Conservation (phyloP, 768 basidiomycete genomes). For the Podaxis sp. region DNA sequence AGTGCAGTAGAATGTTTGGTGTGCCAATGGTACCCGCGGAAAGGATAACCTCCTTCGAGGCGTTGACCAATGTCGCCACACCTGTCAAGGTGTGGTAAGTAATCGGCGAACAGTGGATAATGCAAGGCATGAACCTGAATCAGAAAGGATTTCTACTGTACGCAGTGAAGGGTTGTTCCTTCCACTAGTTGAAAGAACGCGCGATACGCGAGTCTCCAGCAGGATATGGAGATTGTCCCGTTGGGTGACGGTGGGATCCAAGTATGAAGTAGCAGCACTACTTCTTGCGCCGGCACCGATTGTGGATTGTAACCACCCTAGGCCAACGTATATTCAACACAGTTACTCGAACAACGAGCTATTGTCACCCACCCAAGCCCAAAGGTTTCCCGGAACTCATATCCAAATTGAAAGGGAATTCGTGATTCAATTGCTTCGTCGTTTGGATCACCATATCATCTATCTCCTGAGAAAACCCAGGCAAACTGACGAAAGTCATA, state of each 20-base stretch:
- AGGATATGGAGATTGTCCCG: slow-evolving; percentile 32
- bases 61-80: slow-evolving; percentile 22
- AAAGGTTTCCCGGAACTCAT: slow-evolving; percentile 40
- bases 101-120: not conserved
- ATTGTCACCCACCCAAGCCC: slow-evolving; percentile 35
- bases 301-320: slow-evolving; percentile 26
- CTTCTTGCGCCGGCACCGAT: slow-evolving; percentile 24
- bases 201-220: slow-evolving; percentile 26
- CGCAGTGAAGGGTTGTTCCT: not conserved
- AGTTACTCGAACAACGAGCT: slow-evolving; percentile 2
- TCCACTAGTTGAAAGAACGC: slow-evolving; percentile 15
- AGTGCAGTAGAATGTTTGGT: slow-evolving; percentile 35
- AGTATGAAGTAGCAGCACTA: slow-evolving; percentile 26
- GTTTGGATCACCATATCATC: slow-evolving; percentile 35
- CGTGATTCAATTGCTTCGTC: slow-evolving; percentile 30
- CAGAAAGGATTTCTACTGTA: slow-evolving; percentile 14
- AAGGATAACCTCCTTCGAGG: slow-evolving; percentile 56
- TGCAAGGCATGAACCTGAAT: slow-evolving; percentile 8
- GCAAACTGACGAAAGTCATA: slow-evolving; percentile 27
- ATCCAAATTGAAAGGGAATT: slow-evolving; percentile 42
- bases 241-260: slow-evolving; percentile 19
- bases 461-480: slow-evolving; percentile 25
- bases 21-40: slow-evolving; percentile 37
- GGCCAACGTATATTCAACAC: slow-evolving; percentile 8
- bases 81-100: not conserved